A percentile compares a stretch with the other conserved stretches of the same genome.
Conservation (phyloP, 163 green algal species). For the Prototheca wickerhamii region DNA sequence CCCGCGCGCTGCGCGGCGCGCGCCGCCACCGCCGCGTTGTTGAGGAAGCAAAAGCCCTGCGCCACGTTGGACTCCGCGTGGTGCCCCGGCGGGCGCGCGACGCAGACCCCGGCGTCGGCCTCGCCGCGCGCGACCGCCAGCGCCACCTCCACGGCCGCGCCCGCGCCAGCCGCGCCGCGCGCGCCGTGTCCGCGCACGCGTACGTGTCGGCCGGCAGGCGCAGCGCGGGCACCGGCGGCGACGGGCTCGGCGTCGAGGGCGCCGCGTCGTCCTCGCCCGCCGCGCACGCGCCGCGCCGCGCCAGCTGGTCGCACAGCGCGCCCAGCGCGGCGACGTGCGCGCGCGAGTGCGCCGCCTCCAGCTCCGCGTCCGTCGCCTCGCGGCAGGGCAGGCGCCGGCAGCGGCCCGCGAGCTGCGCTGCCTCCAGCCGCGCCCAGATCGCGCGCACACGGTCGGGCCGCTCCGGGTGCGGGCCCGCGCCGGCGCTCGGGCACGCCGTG, state of each 20-base stretch:
- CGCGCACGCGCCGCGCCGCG: neutral
- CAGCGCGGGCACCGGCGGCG: neutral
- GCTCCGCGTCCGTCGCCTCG: constrained; percentile 43
- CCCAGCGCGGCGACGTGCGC: constrained; percentile 38
- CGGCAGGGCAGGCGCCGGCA: constrained; percentile 40
- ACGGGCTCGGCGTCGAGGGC: neutral
- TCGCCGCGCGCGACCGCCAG: constrained; percentile 30
- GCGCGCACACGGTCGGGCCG: constrained; percentile 60
- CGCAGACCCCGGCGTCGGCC: constrained; percentile 43
- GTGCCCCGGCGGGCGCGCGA: constrained; percentile 85
- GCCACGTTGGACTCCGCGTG: constrained; percentile 70
- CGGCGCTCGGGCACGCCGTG: neutral
- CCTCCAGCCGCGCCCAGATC: constrained; percentile 52
- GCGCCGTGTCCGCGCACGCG: constrained; percentile 36
- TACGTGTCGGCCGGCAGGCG: constrained; percentile 52
- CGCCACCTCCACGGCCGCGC: constrained; percentile 43
- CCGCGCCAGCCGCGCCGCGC: constrained; percentile 51
- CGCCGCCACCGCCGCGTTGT: constrained; percentile 82
- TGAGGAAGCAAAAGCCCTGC: constrained; percentile 97
- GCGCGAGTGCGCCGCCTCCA: constrained; percentile 48
- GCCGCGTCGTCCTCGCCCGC: neutral
- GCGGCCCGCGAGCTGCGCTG: constrained; percentile 35
- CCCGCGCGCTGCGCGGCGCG: constrained; percentile 46
- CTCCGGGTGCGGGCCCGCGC: constrained; percentile 53
- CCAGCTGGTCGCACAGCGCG: constrained; percentile 10